A percentile compares a stretch with the other conserved stretches of the same genome.
Evolutionary conservation across 257 asterid species (phyloP).

Genomic region (Primulina tabacum): DNA sequence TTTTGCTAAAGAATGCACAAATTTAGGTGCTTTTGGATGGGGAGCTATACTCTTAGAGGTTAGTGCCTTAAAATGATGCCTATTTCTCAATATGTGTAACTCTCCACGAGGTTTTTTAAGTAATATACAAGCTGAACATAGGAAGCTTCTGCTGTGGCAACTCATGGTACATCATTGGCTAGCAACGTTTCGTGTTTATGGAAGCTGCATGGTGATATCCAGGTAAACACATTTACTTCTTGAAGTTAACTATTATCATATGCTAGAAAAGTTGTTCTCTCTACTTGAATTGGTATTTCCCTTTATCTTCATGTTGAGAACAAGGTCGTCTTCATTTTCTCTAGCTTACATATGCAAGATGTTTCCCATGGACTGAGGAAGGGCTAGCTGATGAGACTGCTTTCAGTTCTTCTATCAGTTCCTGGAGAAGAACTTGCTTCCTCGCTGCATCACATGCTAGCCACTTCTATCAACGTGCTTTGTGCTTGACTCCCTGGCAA

Average conservation of each 20-base stretch:
- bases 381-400: conserved; percentile 47
- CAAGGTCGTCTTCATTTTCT: conserved; percentile 29
- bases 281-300: conserved; percentile 14
- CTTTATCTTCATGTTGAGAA: conserved; percentile 23
- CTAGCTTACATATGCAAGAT: conserved; percentile 82
- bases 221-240: conserved; percentile 44
- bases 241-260: conserved; percentile 7
- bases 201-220: conserved; percentile 97
- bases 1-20: conserved; percentile 76
- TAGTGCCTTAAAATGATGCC: conserved; percentile 26
- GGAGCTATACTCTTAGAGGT: conserved; percentile 93
- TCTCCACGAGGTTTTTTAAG: conserved; percentile 21
- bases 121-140: conserved; percentile 34
- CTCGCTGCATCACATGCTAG: conserved; percentile 67
- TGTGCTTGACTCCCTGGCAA: conserved; percentile 91
- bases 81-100: not conserved
- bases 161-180: conserved; percentile 51
- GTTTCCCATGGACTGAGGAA: conserved; percentile 84
- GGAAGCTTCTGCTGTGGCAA: conserved; percentile 85
- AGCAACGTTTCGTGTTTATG: conserved; percentile 74
- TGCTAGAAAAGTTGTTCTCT: conserved; percentile 1
- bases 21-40: conserved; percentile 84
- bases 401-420: conserved; percentile 54
- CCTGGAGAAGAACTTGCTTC: conserved; percentile 73
- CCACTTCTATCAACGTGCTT: conserved; percentile 86